These are phyloP conservation scores for Arthonia radiata DNA, from an alignment of 495 filamentous ascomycete genomes.

Conservation along the genomic window DNA sequence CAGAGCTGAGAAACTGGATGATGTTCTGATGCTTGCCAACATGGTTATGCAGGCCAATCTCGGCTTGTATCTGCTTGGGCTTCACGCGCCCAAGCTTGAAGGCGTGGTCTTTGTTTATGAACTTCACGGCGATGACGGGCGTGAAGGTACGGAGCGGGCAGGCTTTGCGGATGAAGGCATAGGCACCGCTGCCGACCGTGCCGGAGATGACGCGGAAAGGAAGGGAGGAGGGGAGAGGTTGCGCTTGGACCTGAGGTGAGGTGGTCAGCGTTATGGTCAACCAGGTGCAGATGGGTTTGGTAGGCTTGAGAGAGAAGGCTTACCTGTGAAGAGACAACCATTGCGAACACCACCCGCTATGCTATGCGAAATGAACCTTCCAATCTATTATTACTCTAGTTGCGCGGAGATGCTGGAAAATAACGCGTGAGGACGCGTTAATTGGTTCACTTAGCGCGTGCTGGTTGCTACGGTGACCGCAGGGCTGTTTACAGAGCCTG, in stretches of 20 bases:
- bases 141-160: slow-evolving; percentile 37
- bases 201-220: slow-evolving; percentile 89
- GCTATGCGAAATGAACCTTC: too few species aligned
- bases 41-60: slow-evolving; percentile 67
- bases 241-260: slow-evolving; percentile 72
- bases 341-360: too few species aligned
- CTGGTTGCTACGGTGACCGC: too few species aligned
- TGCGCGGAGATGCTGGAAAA: too few species aligned
- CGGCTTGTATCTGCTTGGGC: slow-evolving; percentile 65
- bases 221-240: slow-evolving; percentile 60
- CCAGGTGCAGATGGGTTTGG: too few species aligned
- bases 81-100: slow-evolving; percentile 68
- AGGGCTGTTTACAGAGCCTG: too few species aligned
- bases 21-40: slow-evolving; percentile 79
- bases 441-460: too few species aligned
- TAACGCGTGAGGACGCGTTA: too few species aligned
- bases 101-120: slow-evolving; percentile 93
- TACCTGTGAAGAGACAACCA: too few species aligned
- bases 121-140: slow-evolving; percentile 87
- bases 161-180: slow-evolving; percentile 96
- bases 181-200: slow-evolving; percentile 87
- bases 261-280: too few species aligned
- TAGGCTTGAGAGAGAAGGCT: too few species aligned
- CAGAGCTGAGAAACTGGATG: slow-evolving; percentile 69
- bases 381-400: too few species aligned